Base-by-base conservation (phyloP, 148 eudicot species). In the Fagopyrum esculentum region DNA sequence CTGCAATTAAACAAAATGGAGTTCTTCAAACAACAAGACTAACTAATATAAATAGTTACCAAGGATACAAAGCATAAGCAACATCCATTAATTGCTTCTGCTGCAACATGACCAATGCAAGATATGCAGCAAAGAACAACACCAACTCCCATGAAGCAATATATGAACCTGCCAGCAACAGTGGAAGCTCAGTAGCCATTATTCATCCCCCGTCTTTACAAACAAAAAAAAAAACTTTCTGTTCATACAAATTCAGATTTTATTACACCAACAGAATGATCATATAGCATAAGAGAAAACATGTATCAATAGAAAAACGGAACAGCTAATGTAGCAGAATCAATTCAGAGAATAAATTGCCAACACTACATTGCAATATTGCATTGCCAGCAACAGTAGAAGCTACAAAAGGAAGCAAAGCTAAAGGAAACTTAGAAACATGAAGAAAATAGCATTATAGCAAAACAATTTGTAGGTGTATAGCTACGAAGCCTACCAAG, bases 11-110 rank as follows among this genome's bases (percentile, higher is more conserved):
- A 30, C 40, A 6, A 72, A 22, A 48, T 7, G 22, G 35, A 10
- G 4, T 35, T 50, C 6, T 47, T 51, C 12, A 47, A 9, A 73
- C 61, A 30, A 4, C 10, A 54, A 6, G 0, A 11, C 5, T 52
- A 44, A 60, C 15, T 45, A 19, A 16, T 46, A 49, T 43, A 4
- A 19, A 6, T 71, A 69, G 6, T 46, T 30, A 74, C 3, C 68
- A 77, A 92, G 89, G 92, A 90, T 90, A 92, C 97, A 77, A 89
- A 87, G 77, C 95, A 87, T 78, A 88, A 95, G 83, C 94, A 92
- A 76, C 88, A 88, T 13, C 92, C 94, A 71, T 84, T 90, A 43
- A 85, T 84, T 40, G 88, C 89, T 82, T 90, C 97, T 73, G 94
- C 92, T 69, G 88, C 94, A 85, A 92, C 83, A 75, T 90, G 87